A percentile compares a stretch with the other conserved stretches of the same genome.
Conservation (phyloP, 257 asterid species). For the Scutellaria minor region DNA sequence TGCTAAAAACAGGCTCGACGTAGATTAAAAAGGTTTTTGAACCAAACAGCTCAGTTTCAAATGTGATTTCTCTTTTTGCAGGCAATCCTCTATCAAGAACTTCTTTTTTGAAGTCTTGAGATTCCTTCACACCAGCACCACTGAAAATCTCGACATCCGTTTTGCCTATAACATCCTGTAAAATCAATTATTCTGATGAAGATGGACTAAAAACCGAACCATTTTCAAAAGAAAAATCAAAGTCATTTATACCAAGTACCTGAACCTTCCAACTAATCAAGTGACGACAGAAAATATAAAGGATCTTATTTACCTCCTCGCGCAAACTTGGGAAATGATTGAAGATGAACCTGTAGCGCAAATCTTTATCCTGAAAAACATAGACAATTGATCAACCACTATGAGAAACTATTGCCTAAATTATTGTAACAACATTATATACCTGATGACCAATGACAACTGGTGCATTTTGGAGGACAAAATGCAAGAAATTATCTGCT, state of each 20-base stretch:
- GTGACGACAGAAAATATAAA: no score
- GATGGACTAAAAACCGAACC: no score
- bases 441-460: slow-evolving; percentile 98
- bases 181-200: slow-evolving; percentile 37
- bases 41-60: slow-evolving; percentile 87
- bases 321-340: slow-evolving; percentile 92
- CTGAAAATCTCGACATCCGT: slow-evolving; percentile 85
- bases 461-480: slow-evolving; percentile 92
- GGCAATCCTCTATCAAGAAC: slow-evolving; percentile 80
- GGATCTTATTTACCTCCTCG: slow-evolving; percentile 63
- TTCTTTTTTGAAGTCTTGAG: slow-evolving; percentile 89
- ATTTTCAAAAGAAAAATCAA: no score
- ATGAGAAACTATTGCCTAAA: neutral
- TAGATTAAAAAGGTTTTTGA: slow-evolving; percentile 80
- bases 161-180: slow-evolving; percentile 93
- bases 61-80: slow-evolving; percentile 89
- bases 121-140: slow-evolving; percentile 89
- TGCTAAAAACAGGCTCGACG: slow-evolving; percentile 92
- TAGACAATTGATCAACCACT: neutral
- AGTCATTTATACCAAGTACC: no score
- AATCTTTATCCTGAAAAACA: slow-evolving; percentile 72
- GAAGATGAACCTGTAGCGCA: slow-evolving; percentile 88
- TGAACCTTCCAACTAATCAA: no score
- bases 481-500: slow-evolving; percentile 91
- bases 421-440: neutral